phyloP scores from a whole-genome alignment of 139 green algal genomes.

The Penium margaritaceum region DNA sequence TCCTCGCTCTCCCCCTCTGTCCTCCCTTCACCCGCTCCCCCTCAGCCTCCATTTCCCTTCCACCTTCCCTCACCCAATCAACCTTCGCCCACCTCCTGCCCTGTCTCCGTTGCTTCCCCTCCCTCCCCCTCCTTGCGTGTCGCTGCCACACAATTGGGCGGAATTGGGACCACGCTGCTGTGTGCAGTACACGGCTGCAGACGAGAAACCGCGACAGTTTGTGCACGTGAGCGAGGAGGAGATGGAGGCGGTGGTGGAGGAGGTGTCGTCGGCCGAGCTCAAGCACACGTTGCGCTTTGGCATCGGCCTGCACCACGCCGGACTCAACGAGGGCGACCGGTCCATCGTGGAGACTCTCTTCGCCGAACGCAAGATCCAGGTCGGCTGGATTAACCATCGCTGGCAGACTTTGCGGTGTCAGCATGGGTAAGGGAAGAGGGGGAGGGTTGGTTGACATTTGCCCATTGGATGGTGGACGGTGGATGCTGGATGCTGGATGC shows the following conservation, averaged over 20 bases:
- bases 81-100: not conserved
- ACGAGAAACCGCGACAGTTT: slow-evolving; percentile 73
- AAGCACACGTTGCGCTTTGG: slow-evolving; percentile 85
- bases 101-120: not conserved
- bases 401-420: no score
- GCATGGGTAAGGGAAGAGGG: no score
- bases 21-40: slow-evolving; percentile 1
- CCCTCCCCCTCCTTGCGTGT: not conserved
- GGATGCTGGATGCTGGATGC: no score
- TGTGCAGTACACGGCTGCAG: slow-evolving; percentile 77
- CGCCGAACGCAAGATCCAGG: slow-evolving; percentile 81
- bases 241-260: slow-evolving; percentile 50
- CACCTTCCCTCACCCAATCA: not conserved
- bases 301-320: slow-evolving; percentile 93
- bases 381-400: no score
- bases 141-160: no score
- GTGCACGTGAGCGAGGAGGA: slow-evolving; percentile 68
- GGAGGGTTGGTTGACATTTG: no score
- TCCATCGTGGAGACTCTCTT: slow-evolving; percentile 79
- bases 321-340: slow-evolving; percentile 74
- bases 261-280: slow-evolving; percentile 52
- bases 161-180: no score
- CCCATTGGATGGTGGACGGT: no score
- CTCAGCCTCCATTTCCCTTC: slow-evolving; percentile 1
- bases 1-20: slow-evolving; percentile 12